A percentile compares a stretch with the other conserved stretches of the same genome.
Conservation (phyloP, 2,329 filamentous ascomycete species). For the Plectosphaerella cucumerina region DNA sequence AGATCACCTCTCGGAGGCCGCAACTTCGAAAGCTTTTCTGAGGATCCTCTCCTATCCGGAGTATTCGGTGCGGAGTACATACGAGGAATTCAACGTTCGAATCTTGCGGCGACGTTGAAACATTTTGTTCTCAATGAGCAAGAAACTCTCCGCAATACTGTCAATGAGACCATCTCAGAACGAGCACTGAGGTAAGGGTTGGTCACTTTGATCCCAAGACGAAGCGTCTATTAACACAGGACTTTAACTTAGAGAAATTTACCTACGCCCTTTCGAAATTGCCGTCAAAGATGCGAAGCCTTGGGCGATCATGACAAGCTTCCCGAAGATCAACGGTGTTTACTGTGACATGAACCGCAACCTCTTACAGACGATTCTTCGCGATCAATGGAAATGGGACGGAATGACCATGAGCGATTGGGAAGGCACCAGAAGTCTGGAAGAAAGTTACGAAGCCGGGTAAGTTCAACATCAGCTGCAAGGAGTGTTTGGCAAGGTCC, state of each 20-base stretch:
- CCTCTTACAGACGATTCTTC: slow-evolving; percentile 33
- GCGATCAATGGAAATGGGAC: slow-evolving; percentile 39
- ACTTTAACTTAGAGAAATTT: slow-evolving; percentile 34
- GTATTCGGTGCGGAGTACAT: too few species aligned
- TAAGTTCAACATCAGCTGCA: too few species aligned
- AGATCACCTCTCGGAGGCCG: slow-evolving; percentile 59
- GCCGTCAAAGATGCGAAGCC: slow-evolving; percentile 27
- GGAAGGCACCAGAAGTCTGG: too few species aligned
- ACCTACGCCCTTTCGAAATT: slow-evolving; percentile 33
- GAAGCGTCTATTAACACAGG: too few species aligned
- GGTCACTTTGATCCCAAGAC: too few species aligned
- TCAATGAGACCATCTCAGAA: slow-evolving; percentile 20
- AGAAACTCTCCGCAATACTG: slow-evolving; percentile 34
- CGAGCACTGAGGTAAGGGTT: too few species aligned
- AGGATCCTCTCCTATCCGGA: slow-evolving; percentile 69
- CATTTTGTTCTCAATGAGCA: slow-evolving; percentile 68
- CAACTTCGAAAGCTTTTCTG: slow-evolving; percentile 78
- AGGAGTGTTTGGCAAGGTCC: slow-evolving; percentile 21
- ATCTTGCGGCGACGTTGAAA: slow-evolving; percentile 57
- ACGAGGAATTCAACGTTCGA: too few species aligned
- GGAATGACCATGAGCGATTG: slow-evolving; percentile 44
- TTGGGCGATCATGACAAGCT: slow-evolving; percentile 41
- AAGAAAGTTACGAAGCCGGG: too few species aligned
- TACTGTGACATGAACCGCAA: slow-evolving; percentile 13
- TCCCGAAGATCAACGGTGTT: slow-evolving; percentile 36